These are phyloP conservation scores for Grigorovia jiainica DNA, from an alignment of 805 yeast genomes.

Conservation along the genomic window DNA sequence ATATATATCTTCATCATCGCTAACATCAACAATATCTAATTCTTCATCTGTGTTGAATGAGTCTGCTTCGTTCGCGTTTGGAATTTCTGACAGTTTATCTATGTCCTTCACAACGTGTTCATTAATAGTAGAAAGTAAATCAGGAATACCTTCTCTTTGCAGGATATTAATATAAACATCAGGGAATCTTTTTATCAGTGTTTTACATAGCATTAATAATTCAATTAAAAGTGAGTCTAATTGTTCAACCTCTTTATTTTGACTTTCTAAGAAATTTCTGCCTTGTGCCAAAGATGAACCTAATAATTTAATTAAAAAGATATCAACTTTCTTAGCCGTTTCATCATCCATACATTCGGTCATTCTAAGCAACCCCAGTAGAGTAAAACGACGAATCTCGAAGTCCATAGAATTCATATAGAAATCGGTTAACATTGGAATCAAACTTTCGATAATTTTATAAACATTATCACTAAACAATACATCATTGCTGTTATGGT, in stretches of 20 bases:
- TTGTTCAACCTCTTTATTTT: slow-evolving; percentile 28
- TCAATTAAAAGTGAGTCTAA: slow-evolving; percentile 35
- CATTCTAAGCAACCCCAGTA: slow-evolving; percentile 46
- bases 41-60: slow-evolving; percentile 7
- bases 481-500: slow-evolving; percentile 7
- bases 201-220: slow-evolving; percentile 39
- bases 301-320: slow-evolving; percentile 37
- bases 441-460: slow-evolving; percentile 36
- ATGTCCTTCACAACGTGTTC: not conserved
- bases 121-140: slow-evolving; percentile 2
- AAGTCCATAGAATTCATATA: slow-evolving; percentile 68
- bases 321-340: slow-evolving; percentile 27
- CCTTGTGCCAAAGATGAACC: slow-evolving; percentile 57
- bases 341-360: slow-evolving; percentile 32
- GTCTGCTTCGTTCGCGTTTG: slow-evolving; percentile 21
- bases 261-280: slow-evolving; percentile 25
- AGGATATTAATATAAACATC: slow-evolving; percentile 38
- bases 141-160: slow-evolving; percentile 54
- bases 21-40: slow-evolving; percentile 15
- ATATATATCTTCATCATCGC: slow-evolving; percentile 24
- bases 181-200: slow-evolving; percentile 37
- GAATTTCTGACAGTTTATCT: slow-evolving; percentile 7
- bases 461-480: slow-evolving; percentile 17
- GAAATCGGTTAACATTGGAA: slow-evolving; percentile 48
- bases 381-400: slow-evolving; percentile 47